A percentile compares a stretch with the other conserved stretches of the same genome.
Evolutionary conservation across 1,284 basidiomycete species (phyloP).

Genomic region (Puccinia novopanici): DNA sequence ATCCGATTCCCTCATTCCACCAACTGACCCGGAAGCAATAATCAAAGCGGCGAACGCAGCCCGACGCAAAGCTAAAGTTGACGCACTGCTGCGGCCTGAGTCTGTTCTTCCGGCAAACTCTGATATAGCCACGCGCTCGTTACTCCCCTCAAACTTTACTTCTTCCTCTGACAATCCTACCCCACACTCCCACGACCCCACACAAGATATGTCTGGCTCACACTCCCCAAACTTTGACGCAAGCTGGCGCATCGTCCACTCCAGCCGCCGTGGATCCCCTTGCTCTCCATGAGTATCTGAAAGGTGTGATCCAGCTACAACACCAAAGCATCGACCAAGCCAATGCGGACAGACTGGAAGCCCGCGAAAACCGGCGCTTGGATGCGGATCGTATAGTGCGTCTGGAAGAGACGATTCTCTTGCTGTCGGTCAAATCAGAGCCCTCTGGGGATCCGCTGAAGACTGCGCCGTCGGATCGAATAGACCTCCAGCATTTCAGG

Average conservation of each 20-base stretch:
- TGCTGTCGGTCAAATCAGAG: background rate
- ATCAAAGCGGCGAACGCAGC: background rate
- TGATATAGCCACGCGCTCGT: no score
- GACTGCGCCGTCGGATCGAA: background rate
- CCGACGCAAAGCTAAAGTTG: background rate
- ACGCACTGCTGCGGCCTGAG: background rate
- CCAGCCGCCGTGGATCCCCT: background rate
- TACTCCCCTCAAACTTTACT: no score
- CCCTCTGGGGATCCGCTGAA: background rate
- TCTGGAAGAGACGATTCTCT: background rate
- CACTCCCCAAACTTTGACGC: no score
- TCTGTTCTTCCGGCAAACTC: background rate
- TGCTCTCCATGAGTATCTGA: background rate
- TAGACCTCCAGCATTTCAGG: background rate
- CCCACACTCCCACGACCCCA: no score
- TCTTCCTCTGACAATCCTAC: no score
- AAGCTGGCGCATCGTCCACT: background rate
- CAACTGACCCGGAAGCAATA: background rate
- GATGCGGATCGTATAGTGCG: background rate
- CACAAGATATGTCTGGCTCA: no score
- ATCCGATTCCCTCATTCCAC: background rate
- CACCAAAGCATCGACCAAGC: background rate
- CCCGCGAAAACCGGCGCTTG: background rate
- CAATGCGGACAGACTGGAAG: background rate
- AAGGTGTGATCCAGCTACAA: background rate